Evolutionary conservation across 371 early-diverging fungal species (phyloP).

Genomic region (Mortierella sp.): DNA sequence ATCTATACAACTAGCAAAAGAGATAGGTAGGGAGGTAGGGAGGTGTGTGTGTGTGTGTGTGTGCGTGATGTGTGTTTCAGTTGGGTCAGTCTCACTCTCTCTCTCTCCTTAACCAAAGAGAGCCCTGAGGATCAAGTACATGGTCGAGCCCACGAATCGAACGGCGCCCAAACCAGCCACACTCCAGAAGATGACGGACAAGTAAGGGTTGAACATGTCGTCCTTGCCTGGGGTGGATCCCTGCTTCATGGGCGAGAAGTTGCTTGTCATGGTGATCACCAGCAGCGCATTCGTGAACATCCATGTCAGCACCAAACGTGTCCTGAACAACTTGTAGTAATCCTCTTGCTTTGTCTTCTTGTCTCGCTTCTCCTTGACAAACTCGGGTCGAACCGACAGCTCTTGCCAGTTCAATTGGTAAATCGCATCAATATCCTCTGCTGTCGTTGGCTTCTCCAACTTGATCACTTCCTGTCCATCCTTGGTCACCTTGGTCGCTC

Average conservation of each 20-base stretch:
- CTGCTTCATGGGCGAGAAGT: not conserved
- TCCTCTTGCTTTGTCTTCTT: conserved; percentile 87
- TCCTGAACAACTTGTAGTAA: conserved; percentile 87
- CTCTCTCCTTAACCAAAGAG: conserved; percentile 57
- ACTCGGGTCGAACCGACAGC: conserved; percentile 54
- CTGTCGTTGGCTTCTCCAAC: conserved; percentile 48
- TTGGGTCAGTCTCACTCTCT: no score
- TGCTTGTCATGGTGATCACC: conserved; percentile 65
- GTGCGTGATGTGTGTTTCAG: no score
- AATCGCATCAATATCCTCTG: conserved; percentile 59
- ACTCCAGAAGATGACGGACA: conserved; percentile 76
- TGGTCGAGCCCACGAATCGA: conserved; percentile 77
- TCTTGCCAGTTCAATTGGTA: conserved; percentile 74
- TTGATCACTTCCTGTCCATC: conserved; percentile 50
- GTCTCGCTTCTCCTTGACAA: conserved; percentile 69
- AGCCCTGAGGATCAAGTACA: conserved; percentile 69
- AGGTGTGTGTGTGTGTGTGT: no score
- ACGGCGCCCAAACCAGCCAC: conserved; percentile 78
- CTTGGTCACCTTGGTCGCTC: conserved; percentile 31
- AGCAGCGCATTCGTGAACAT: conserved; percentile 82
- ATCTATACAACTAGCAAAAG: no score
- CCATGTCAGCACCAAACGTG: conserved; percentile 86
- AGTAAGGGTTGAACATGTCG: conserved; percentile 66
- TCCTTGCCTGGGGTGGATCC: conserved; percentile 10
- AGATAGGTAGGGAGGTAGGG: no score